Evolutionary conservation across 306 rosid genomes (phyloP).

Genomic region (Inga leiocalycina): DNA sequence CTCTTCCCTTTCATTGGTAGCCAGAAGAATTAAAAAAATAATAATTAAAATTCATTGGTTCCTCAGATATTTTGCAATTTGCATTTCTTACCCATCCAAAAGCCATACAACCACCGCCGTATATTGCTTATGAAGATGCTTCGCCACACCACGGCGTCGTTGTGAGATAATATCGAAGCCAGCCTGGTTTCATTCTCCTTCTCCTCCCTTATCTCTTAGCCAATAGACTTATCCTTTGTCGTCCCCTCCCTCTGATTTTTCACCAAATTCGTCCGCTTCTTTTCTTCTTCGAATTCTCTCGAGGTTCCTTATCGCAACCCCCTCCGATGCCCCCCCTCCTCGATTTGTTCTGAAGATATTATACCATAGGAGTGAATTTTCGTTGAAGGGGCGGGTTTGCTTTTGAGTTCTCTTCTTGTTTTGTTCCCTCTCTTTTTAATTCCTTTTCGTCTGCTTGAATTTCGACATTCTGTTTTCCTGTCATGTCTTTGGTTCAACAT

Average conservation of each 20-base stretch:
- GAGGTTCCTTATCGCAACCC: neutral
- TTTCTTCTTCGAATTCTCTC: conserved; percentile 12
- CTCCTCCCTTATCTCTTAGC: conserved; percentile 9
- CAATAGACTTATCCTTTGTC: conserved; percentile 19
- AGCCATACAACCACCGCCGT: neutral
- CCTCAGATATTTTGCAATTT: neutral
- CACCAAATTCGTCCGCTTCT: conserved; percentile 31
- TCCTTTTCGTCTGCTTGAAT: neutral
- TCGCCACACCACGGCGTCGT: conserved; percentile 32
- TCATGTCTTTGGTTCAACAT: conserved; percentile 33
- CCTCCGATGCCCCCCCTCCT: conserved; percentile 14
- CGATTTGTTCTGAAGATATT: neutral
- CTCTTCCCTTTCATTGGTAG: conserved; percentile 6
- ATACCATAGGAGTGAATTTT: neutral
- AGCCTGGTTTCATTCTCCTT: neutral
- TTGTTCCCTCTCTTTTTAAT: too few species aligned
- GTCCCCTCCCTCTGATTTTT: conserved; percentile 30
- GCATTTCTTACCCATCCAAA: neutral
- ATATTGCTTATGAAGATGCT: neutral
- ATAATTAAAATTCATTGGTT: neutral
- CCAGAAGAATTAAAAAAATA: neutral
- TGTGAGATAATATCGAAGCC: neutral
- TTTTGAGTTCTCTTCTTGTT: conserved; percentile 3
- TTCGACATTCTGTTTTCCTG: neutral
- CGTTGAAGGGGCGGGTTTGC: neutral